These are phyloP conservation scores for Rhododendron molle DNA, from an alignment of 148 eudicot species.

Conservation along the genomic window DNA sequence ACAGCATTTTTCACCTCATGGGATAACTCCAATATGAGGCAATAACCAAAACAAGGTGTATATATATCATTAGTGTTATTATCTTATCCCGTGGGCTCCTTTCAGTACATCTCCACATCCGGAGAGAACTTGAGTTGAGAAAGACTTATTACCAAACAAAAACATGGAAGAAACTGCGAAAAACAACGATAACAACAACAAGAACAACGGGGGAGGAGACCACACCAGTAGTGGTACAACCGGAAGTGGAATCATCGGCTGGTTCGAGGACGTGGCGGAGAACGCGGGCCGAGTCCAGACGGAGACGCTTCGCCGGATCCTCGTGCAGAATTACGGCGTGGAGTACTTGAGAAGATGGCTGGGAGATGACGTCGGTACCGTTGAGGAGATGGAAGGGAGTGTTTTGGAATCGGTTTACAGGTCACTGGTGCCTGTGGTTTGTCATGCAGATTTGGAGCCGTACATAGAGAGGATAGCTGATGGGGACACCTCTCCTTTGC, in stretches of 20 bases:
- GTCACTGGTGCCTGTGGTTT: conserved; percentile 50
- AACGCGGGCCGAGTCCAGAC: conserved; percentile 41
- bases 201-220: not conserved
- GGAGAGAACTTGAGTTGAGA: conserved; percentile 1
- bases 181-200: not conserved
- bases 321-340: conserved; percentile 40
- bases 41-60: not conserved
- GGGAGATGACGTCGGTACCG: conserved; percentile 11
- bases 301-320: conserved; percentile 43
- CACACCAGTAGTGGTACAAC: not conserved
- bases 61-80: not conserved
- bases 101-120: not conserved
- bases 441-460: conserved; percentile 76
- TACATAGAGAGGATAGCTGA: conserved; percentile 61
- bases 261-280: conserved; percentile 52
- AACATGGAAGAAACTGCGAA: conserved; percentile 9
- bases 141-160: too few species aligned
- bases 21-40: not conserved
- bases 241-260: conserved; percentile 20
- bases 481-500: conserved; percentile 49
- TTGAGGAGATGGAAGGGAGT: conserved; percentile 26
- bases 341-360: conserved; percentile 60
- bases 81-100: not conserved
- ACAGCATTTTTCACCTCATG: not conserved
- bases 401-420: conserved; percentile 42